phyloP scores from a whole-genome alignment of 805 yeast species.

The Metschnikowia borealis region DNA sequence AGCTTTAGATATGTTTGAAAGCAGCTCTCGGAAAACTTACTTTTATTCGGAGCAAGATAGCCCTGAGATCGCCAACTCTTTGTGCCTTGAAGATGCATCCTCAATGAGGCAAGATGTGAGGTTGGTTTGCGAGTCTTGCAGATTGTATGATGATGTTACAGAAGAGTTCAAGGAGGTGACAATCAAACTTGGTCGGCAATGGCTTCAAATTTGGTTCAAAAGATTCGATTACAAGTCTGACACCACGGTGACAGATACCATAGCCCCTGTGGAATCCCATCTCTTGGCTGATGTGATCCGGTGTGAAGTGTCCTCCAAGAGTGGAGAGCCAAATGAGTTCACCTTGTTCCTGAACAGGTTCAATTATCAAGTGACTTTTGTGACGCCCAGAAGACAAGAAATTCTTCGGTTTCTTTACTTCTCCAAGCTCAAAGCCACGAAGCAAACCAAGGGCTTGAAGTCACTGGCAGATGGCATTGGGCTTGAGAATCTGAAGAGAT shows the following conservation, averaged over 20 bases:
- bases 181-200: slow-evolving; percentile 66
- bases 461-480: slow-evolving; percentile 42
- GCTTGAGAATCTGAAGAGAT: slow-evolving; percentile 36
- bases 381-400: slow-evolving; percentile 44
- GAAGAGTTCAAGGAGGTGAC: slow-evolving; percentile 52
- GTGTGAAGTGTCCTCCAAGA: slow-evolving; percentile 32
- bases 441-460: slow-evolving; percentile 25
- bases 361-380: slow-evolving; percentile 26
- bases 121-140: slow-evolving; percentile 30
- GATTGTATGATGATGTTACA: slow-evolving; percentile 13
- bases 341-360: slow-evolving; percentile 27
- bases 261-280: slow-evolving; percentile 34
- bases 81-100: slow-evolving; percentile 32
- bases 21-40: slow-evolving; percentile 16
- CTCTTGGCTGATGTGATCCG: slow-evolving; percentile 30
- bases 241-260: slow-evolving; percentile 23
- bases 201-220: slow-evolving; percentile 47
- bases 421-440: slow-evolving; percentile 51
- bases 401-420: slow-evolving; percentile 69
- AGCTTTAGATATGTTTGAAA: slow-evolving; percentile 20
- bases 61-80: slow-evolving; percentile 29
- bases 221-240: slow-evolving; percentile 16
- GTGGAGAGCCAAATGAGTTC: slow-evolving; percentile 27
- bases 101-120: slow-evolving; percentile 36
- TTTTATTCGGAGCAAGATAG: slow-evolving; percentile 34